Evolutionary conservation across 2,329 filamentous ascomycete genomes (phyloP).

Genomic region (Zasmidium angulare): DNA sequence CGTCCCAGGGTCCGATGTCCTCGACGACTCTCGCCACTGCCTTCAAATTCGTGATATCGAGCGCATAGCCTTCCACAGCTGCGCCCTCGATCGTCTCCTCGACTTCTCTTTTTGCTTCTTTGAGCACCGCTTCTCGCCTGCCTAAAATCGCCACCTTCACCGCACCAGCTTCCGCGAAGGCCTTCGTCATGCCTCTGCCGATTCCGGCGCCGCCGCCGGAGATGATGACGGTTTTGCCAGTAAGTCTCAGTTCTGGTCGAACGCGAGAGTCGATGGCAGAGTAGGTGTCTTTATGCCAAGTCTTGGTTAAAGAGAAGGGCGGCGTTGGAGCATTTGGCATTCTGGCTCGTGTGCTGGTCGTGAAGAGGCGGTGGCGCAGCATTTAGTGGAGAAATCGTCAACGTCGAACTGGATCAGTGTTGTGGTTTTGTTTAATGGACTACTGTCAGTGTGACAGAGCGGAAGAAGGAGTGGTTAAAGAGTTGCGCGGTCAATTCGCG

Average conservation of each 20-base stretch:
- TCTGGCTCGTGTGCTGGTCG: too few relatives aligned
- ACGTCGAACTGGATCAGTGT: too few relatives aligned
- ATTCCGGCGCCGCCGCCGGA: slow-evolving; percentile 22
- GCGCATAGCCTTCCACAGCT: slow-evolving; percentile 33
- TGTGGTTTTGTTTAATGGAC: too few relatives aligned
- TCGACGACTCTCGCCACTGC: slow-evolving; percentile 32
- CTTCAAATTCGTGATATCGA: slow-evolving; percentile 29
- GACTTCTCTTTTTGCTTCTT: slow-evolving; percentile 37
- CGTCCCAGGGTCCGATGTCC: slow-evolving; percentile 36
- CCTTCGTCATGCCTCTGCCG: slow-evolving; percentile 16
- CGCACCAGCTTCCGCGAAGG: slow-evolving; percentile 17
- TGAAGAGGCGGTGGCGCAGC: too few relatives aligned
- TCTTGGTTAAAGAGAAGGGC: slow-evolving; percentile 11
- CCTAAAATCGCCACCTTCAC: slow-evolving; percentile 22
- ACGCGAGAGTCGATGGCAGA: slow-evolving; percentile 12
- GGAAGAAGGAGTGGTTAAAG: too few relatives aligned
- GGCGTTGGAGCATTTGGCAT: too few relatives aligned
- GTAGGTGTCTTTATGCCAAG: slow-evolving; percentile 20
- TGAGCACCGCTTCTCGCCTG: slow-evolving; percentile 39
- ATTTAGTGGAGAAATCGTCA: too few relatives aligned
- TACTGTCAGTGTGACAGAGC: too few relatives aligned
- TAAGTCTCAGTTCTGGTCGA: slow-evolving; percentile 3
- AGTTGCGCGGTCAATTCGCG: too few relatives aligned
- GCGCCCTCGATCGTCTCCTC: slow-evolving; percentile 33
- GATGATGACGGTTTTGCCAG: slow-evolving; percentile 22